Percentiles rank a stretch among this genome's conserved stretches.
These are phyloP conservation scores for Aspergillus sp. DNA, from an alignment of 2,329 filamentous ascomycete species.

Conservation along the genomic window DNA sequence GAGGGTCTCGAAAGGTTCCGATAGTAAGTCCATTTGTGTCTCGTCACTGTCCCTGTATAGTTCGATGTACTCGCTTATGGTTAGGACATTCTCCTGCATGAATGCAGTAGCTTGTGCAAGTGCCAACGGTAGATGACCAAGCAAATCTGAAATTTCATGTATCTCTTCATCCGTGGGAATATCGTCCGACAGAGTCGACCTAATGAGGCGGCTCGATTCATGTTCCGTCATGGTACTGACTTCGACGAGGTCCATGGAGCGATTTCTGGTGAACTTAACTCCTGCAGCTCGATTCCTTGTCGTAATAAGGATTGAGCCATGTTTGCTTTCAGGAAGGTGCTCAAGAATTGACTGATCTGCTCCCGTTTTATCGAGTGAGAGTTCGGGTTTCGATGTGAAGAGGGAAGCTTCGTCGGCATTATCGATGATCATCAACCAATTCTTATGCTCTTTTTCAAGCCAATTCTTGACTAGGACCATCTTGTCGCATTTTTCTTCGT, in stretches of 20 bases:
- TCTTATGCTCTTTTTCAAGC: slow-evolving; percentile 8
- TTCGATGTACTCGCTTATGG: slow-evolving; percentile 8
- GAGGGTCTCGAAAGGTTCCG: slow-evolving; percentile 9
- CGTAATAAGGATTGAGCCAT: slow-evolving; percentile 6
- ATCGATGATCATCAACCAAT: slow-evolving; percentile 13
- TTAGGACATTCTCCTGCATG: slow-evolving; percentile 8
- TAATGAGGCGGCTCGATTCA: slow-evolving; percentile 7
- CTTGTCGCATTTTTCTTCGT: slow-evolving; percentile 3
- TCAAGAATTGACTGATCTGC: slow-evolving; percentile 2
- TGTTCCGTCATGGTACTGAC: slow-evolving; percentile 6
- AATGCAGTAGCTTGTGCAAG: slow-evolving; percentile 9
- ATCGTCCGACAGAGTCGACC: slow-evolving; percentile 2
- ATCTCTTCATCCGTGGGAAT: slow-evolving; percentile 5
- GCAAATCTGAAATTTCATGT: slow-evolving; percentile 3
- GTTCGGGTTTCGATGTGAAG: neutral
- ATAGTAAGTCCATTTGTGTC: slow-evolving; percentile 8
- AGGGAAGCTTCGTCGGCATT: slow-evolving; percentile 13
- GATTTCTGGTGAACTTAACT: slow-evolving; percentile 6
- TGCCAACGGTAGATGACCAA: slow-evolving; percentile 7
- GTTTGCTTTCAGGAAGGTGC: slow-evolving; percentile 2
- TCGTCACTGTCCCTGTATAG: slow-evolving; percentile 10
- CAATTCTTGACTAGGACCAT: slow-evolving; percentile 5
- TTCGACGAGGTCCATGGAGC: slow-evolving; percentile 3
- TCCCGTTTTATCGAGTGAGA: neutral
- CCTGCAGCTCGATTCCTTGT: slow-evolving; percentile 9